A percentile compares a stretch with the other conserved stretches of the same genome.
Conservation (phyloP, 2,329 filamentous ascomycete genomes). For the Penicillium sp. region DNA sequence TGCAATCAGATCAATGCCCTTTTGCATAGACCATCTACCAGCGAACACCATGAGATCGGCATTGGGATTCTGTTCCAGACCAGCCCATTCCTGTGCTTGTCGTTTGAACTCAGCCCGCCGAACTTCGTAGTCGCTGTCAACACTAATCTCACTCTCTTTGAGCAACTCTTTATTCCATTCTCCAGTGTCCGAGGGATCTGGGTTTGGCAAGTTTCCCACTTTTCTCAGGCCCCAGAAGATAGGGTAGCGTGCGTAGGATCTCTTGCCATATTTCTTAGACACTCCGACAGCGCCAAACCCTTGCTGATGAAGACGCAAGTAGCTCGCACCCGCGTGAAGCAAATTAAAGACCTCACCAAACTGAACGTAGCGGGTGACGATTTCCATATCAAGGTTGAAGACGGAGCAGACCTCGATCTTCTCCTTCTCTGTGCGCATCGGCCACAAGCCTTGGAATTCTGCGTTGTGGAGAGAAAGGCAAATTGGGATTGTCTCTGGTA, state of each 20-base stretch:
- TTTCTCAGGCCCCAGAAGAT: slow-evolving; percentile 70
- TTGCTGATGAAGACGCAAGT: slow-evolving; percentile 67
- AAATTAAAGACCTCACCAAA: slow-evolving; percentile 72
- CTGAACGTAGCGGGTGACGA: slow-evolving; percentile 65
- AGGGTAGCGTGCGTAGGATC: slow-evolving; percentile 67
- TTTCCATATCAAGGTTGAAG: slow-evolving; percentile 62
- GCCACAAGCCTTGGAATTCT: slow-evolving; percentile 71
- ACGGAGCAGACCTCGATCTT: slow-evolving; percentile 66
- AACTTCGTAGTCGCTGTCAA: slow-evolving; percentile 61
- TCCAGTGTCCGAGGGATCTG: slow-evolving; percentile 66
- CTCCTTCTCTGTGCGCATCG: slow-evolving; percentile 65
- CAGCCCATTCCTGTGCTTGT: slow-evolving; percentile 70
- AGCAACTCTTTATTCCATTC: slow-evolving; percentile 61
- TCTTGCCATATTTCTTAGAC: slow-evolving; percentile 69
- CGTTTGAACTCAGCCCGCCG: slow-evolving; percentile 57
- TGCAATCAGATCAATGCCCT: slow-evolving; percentile 69
- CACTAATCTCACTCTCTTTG: slow-evolving; percentile 52
- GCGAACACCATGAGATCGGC: slow-evolving; percentile 71
- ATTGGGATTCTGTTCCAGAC: slow-evolving; percentile 62
- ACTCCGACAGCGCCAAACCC: slow-evolving; percentile 71
- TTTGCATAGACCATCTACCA: slow-evolving; percentile 70
- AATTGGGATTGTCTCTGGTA: slow-evolving; percentile 64
- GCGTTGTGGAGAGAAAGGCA: slow-evolving; percentile 70
- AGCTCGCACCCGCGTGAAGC: slow-evolving; percentile 67
- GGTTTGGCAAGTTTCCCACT: slow-evolving; percentile 66